Evolutionary conservation across 208 protist genomes (phyloP).

Genomic region (Leishmania guyanensis): DNA sequence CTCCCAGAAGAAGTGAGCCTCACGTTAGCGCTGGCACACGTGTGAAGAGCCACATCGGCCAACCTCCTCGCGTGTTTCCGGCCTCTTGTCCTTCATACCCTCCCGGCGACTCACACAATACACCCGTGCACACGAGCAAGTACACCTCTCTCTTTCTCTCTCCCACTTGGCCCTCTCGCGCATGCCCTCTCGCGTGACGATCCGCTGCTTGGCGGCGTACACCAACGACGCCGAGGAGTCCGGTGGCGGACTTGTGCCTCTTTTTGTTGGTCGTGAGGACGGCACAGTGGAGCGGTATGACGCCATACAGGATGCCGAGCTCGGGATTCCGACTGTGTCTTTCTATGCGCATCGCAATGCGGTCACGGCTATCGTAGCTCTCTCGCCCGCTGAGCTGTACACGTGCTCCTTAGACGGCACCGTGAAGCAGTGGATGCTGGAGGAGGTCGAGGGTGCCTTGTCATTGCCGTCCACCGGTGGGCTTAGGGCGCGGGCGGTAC

Average conservation of each 20-base stretch:
- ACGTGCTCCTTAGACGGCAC: slow-evolving; percentile 79
- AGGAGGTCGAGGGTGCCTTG: slow-evolving; percentile 13
- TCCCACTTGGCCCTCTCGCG: not conserved
- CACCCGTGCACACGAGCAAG: not conserved
- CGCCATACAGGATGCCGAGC: slow-evolving; percentile 53
- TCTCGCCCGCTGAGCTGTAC: slow-evolving; percentile 49
- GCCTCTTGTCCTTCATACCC: not conserved
- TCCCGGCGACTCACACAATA: not conserved
- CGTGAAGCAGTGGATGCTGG: slow-evolving; percentile 66
- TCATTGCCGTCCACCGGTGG: slow-evolving; percentile 8
- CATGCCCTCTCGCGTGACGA: slow-evolving; percentile 36
- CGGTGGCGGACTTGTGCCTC: slow-evolving; percentile 38
- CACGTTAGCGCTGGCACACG: not conserved
- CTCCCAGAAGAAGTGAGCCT: too few species aligned
- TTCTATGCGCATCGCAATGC: slow-evolving; percentile 65
- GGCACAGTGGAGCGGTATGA: slow-evolving; percentile 77
- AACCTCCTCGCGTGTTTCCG: not conserved
- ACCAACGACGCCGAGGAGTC: slow-evolving; percentile 38
- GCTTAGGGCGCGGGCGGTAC: slow-evolving; percentile 26
- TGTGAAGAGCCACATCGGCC: not conserved
- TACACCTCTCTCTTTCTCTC: not conserved
- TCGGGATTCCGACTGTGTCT: slow-evolving; percentile 47
- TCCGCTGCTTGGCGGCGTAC: slow-evolving; percentile 58
- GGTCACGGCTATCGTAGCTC: slow-evolving; percentile 62
- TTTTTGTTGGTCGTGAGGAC: slow-evolving; percentile 78